Percentiles rank a stretch among this genome's conserved stretches.
Evolutionary conservation across 1,284 basidiomycete species (phyloP).

Genomic region (Ustilago hordei): DNA sequence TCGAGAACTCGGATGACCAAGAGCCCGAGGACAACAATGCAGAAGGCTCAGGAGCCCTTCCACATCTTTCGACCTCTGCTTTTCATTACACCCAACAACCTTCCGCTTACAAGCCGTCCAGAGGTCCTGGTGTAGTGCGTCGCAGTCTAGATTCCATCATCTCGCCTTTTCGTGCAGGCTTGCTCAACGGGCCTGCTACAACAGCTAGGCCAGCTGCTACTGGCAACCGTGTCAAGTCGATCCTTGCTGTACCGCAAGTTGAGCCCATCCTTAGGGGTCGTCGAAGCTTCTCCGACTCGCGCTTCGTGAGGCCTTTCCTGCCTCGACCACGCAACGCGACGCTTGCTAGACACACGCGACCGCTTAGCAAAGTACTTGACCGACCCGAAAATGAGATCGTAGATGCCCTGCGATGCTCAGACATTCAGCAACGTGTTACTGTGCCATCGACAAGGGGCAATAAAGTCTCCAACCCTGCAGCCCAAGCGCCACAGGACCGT

Average conservation of each 20-base stretch:
- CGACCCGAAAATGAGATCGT: slow-evolving; percentile 32
- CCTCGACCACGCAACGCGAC: slow-evolving; percentile 23
- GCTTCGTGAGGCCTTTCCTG: slow-evolving; percentile 40
- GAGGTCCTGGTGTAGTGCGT: slow-evolving; percentile 35
- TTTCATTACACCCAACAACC: slow-evolving; percentile 1
- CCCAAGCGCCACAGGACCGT: neutral
- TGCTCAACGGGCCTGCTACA: slow-evolving; percentile 20
- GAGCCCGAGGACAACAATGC: slow-evolving; percentile 11
- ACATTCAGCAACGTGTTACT: neutral
- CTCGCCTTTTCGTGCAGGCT: slow-evolving; percentile 44
- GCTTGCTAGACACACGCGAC: slow-evolving; percentile 12
- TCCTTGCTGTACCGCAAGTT: slow-evolving; percentile 8
- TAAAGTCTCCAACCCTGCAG: neutral
- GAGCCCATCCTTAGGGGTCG: slow-evolving; percentile 24
- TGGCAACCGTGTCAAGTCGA: neutral
- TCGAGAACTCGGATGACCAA: slow-evolving; percentile 37
- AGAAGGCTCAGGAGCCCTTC: neutral
- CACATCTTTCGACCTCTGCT: slow-evolving; percentile 6
- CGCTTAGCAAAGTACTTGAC: slow-evolving; percentile 41
- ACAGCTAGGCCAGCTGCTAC: neutral
- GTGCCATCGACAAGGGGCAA: neutral
- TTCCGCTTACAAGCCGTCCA: neutral
- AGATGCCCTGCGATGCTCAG: neutral
- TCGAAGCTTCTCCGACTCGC: slow-evolving; percentile 48
- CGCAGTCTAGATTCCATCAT: slow-evolving; percentile 50